phyloP scores from a whole-genome alignment of 164 flowering plant genomes.

The Aristolochia contorta region DNA sequence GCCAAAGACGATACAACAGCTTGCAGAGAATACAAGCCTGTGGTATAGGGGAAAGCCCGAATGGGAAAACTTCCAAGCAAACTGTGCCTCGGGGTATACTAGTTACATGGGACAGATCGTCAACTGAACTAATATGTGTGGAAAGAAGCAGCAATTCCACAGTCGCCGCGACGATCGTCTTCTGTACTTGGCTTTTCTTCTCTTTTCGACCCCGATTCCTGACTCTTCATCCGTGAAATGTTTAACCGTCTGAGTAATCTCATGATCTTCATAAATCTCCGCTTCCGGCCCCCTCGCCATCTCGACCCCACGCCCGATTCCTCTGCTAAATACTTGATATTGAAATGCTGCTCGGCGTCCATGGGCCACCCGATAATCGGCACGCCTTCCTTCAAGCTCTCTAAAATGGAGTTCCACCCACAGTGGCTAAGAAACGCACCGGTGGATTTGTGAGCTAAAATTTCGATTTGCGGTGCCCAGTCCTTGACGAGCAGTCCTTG shows the following conservation, averaged over 20 bases:
- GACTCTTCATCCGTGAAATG: not conserved
- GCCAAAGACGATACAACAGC: no score
- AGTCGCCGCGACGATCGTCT: not conserved
- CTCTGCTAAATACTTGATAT: constrained; percentile 8
- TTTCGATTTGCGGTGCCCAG: constrained; percentile 16
- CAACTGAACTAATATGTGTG: no score
- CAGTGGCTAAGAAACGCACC: constrained; percentile 19
- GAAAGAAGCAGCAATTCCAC: no score
- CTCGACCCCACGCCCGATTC: constrained; percentile 12
- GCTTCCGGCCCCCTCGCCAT: constrained; percentile 3
- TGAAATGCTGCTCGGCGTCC: constrained; percentile 7
- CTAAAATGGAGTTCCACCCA: constrained; percentile 14
- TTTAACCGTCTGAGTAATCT: not conserved
- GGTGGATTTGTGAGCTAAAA: constrained; percentile 8
- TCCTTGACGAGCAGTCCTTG: constrained; percentile 10
- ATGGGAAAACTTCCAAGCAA: no score
- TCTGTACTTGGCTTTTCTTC: constrained; percentile 1
- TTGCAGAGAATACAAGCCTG: no score
- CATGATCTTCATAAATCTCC: not conserved
- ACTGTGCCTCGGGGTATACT: no score
- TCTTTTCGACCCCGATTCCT: constrained; percentile 10
- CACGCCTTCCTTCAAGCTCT: constrained; percentile 5
- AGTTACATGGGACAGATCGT: no score
- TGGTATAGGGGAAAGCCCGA: no score
- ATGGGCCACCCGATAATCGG: constrained; percentile 13